Evolutionary conservation across 345 rosid genomes (phyloP).

Genomic region (Moricandia arvensis): DNA sequence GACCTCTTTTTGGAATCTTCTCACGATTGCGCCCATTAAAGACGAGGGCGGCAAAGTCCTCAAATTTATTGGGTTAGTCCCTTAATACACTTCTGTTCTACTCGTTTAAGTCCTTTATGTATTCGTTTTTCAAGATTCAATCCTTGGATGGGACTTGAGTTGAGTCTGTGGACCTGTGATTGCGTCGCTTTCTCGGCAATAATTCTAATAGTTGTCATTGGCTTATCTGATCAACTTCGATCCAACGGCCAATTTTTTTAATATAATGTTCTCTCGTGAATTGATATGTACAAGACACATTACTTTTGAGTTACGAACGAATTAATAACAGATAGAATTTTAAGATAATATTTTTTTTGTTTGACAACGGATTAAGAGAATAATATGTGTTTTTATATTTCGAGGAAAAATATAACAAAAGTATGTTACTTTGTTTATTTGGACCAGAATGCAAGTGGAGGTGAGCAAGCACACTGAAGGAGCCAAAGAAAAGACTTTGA

Average conservation of each 20-base stretch:
- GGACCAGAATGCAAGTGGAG: slow-evolving; percentile 91
- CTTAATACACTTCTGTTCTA: not conserved
- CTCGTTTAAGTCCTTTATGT: not conserved
- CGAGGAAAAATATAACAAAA: not conserved
- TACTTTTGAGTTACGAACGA: not conserved
- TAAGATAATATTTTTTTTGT: not conserved
- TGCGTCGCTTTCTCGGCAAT: slow-evolving; percentile 30
- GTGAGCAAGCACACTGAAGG: slow-evolving; percentile 97
- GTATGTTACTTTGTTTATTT: slow-evolving; percentile 15
- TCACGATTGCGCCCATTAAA: slow-evolving; percentile 87
- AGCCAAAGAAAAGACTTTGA: slow-evolving; percentile 65
- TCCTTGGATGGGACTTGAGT: slow-evolving; percentile 30
- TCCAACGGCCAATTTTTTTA: not conserved
- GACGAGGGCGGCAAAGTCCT: slow-evolving; percentile 82
- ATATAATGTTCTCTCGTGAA: not conserved
- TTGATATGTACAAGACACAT: not conserved
- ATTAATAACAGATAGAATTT: not conserved
- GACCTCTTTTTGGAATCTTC: slow-evolving; percentile 92
- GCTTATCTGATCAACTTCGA: not conserved
- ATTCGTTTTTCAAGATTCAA: slow-evolving; percentile 11
- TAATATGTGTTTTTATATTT: not conserved
- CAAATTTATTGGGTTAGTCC: slow-evolving; percentile 89
- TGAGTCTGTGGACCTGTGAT: slow-evolving; percentile 26
- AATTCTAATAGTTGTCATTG: slow-evolving; percentile 1
- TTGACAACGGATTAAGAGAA: not conserved